Evolutionary conservation across 768 basidiomycete genomes (phyloP).

Genomic region (Leccinum uliginosum): DNA sequence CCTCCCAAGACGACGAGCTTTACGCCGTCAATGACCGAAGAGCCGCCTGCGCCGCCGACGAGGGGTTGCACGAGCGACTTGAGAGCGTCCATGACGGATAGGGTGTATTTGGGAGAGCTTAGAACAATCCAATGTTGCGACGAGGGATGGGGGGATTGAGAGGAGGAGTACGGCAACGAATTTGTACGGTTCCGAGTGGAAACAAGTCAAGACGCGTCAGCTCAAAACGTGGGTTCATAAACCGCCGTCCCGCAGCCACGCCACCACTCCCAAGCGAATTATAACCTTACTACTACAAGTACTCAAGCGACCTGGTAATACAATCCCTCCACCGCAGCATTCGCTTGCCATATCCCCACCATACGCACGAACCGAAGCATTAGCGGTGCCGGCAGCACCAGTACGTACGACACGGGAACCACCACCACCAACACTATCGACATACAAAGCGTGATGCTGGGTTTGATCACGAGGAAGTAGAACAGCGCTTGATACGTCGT

Average conservation of each 20-base stretch:
- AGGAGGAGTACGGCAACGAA: conserved; percentile 13
- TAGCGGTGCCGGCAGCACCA: conserved; percentile 66
- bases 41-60: conserved; percentile 68
- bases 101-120: conserved; percentile 21
- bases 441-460: conserved; percentile 68
- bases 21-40: conserved; percentile 82
- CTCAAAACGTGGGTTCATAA: conserved; percentile 25
- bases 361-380: conserved; percentile 59
- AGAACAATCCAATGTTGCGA: conserved; percentile 37
- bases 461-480: conserved; percentile 87
- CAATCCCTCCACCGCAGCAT: conserved; percentile 72
- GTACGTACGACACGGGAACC: conserved; percentile 52
- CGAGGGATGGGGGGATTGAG: conserved; percentile 13
- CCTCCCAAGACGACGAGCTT: conserved; percentile 88
- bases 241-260: conserved; percentile 20
- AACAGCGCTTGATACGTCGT: conserved; percentile 83
- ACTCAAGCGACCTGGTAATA: conserved; percentile 35
- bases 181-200: conserved; percentile 12
- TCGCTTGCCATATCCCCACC: conserved; percentile 80
- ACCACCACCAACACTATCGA: conserved; percentile 51
- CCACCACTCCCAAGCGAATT: conserved; percentile 25
- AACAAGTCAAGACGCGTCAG: conserved; percentile 38
- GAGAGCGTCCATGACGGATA: conserved; percentile 64
- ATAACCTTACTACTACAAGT: background rate
- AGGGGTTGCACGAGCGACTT: conserved; percentile 80